These are phyloP conservation scores for Podaxis mareebaensis DNA, from an alignment of 768 basidiomycete genomes.

Conservation along the genomic window DNA sequence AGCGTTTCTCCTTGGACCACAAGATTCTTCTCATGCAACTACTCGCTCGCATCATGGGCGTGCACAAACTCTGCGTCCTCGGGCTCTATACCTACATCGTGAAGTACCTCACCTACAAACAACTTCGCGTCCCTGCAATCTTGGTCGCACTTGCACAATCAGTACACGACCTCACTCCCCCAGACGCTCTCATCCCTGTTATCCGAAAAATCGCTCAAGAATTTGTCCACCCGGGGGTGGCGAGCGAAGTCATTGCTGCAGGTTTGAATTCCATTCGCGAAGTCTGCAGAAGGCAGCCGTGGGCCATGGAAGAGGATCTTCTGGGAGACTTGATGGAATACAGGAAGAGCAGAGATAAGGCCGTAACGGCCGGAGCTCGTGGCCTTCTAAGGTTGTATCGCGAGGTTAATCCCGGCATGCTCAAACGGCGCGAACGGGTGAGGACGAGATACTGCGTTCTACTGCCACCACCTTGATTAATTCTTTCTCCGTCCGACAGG, in stretches of 20 bases:
- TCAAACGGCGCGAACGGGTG: slow-evolving; percentile 86
- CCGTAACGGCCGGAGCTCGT: slow-evolving; percentile 85
- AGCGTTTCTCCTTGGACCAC: slow-evolving; percentile 94
- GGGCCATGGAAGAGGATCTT: slow-evolving; percentile 96
- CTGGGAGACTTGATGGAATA: slow-evolving; percentile 94
- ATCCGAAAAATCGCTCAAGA: slow-evolving; percentile 91
- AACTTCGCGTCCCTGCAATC: slow-evolving; percentile 90
- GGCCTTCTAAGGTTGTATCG: slow-evolving; percentile 88
- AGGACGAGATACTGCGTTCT: slow-evolving; percentile 21
- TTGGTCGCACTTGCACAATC: slow-evolving; percentile 93
- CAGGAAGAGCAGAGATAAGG: slow-evolving; percentile 92
- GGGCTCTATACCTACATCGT: slow-evolving; percentile 95
- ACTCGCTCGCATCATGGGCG: slow-evolving; percentile 88
- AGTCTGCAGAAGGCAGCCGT: slow-evolving; percentile 91
- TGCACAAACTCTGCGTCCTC: slow-evolving; percentile 90
- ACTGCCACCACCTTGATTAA: not conserved
- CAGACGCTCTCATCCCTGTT: slow-evolving; percentile 87
- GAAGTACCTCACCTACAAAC: slow-evolving; percentile 90
- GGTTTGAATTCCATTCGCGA: slow-evolving; percentile 96
- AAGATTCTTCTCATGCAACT: slow-evolving; percentile 98
- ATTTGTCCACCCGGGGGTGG: slow-evolving; percentile 97
- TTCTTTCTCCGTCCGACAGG: slow-evolving; percentile 42
- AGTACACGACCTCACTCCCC: slow-evolving; percentile 93
- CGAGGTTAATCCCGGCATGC: slow-evolving; percentile 93
- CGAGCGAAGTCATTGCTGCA: slow-evolving; percentile 91